Percentiles rank a stretch among this genome's conserved stretches.
phyloP scores from a whole-genome alignment of 2,329 filamentous ascomycete genomes.

The Leptodontidium sp. region DNA sequence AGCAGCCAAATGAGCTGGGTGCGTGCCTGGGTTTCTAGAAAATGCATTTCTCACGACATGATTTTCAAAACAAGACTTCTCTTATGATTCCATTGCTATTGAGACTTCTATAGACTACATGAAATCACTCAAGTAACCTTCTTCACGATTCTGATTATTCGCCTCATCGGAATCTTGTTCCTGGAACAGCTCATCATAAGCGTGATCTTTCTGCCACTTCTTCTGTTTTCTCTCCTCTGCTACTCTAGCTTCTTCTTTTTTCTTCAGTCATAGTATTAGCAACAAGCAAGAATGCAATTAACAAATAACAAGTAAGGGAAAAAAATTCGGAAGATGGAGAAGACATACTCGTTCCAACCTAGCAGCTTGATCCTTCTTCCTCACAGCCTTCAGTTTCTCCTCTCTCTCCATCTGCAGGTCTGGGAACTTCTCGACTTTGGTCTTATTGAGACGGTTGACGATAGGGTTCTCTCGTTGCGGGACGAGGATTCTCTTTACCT shows the following conservation, averaged over 20 bases:
- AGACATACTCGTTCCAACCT: slow-evolving; percentile 66
- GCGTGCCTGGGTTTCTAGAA: not conserved
- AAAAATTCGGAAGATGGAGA: slow-evolving; percentile 11
- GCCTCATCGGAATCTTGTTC: slow-evolving; percentile 80
- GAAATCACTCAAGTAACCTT: slow-evolving; percentile 89
- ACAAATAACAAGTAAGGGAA: not conserved
- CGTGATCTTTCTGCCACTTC: slow-evolving; percentile 97
- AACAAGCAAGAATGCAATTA: slow-evolving; percentile 8
- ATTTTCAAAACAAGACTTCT: too few relatives aligned
- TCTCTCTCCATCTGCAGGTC: slow-evolving; percentile 86
- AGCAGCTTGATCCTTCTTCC: slow-evolving; percentile 73
- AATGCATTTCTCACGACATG: too few relatives aligned
- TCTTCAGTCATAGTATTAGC: slow-evolving; percentile 53
- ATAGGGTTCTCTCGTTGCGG: slow-evolving; percentile 84
- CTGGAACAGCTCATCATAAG: slow-evolving; percentile 90
- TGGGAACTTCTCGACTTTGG: slow-evolving; percentile 85
- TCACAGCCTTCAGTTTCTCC: slow-evolving; percentile 73
- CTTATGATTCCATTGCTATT: not conserved
- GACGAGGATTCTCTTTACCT: slow-evolving; percentile 85
- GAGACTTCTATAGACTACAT: slow-evolving; percentile 67
- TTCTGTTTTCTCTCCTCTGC: slow-evolving; percentile 85
- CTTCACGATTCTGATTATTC: slow-evolving; percentile 85
- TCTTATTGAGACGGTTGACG: slow-evolving; percentile 98
- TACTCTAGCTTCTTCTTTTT: slow-evolving; percentile 77
- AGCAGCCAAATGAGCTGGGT: not conserved